Base-by-base conservation (phyloP, 2,329 filamentous ascomycete genomes). In the Aspergillus bombycis region DNA sequence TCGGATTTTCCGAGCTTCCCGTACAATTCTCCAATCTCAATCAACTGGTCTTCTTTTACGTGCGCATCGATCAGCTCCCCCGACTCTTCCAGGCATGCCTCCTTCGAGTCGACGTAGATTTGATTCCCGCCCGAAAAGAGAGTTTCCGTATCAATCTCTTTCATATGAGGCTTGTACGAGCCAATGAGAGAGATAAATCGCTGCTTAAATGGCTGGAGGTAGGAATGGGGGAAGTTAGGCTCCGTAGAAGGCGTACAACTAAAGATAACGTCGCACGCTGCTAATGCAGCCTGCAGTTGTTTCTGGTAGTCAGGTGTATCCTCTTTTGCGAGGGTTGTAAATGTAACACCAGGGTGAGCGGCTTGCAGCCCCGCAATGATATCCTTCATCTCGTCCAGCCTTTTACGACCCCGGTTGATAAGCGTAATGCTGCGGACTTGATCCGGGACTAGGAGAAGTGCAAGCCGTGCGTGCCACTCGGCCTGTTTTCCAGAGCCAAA, bases 401-500 rank as follows among this genome's bases (percentile, higher is more conserved):
- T 86, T 72, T 89, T 86, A 16, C 82, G 81, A 3, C 76, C 72
- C 14, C 91, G 88, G 71, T 93, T 95, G 70, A 97, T 88, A 68
- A 97, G 88, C 72, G 93, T 90, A 58, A 97, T 84, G 53, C 88
- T 85, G 66, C 87, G 86, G 19, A 84, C 75, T 11, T 79, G 75
- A 0, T 71, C 65, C 0, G 65, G 72, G 8, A 77, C 68, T 0
- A 82, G 69, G 4, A 94, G 84, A 12, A 84, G 64, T 0, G 79
- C 80, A 4, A 85, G 72, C 19, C 82, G 75, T 4, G 81, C 74
- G 67, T 85, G 83, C 83, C 82, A 85, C 61, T 82, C 75, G 0
- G 82, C 82, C 67, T 84, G 82, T 50, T 80, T 78, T 0, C 83
- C 83, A 0, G 82, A 80, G 10, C 83, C 83, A 63, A 84, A 82